Base-by-base conservation (phyloP, 345 rosid genomes). In the Microthlaspi erraticum region DNA sequence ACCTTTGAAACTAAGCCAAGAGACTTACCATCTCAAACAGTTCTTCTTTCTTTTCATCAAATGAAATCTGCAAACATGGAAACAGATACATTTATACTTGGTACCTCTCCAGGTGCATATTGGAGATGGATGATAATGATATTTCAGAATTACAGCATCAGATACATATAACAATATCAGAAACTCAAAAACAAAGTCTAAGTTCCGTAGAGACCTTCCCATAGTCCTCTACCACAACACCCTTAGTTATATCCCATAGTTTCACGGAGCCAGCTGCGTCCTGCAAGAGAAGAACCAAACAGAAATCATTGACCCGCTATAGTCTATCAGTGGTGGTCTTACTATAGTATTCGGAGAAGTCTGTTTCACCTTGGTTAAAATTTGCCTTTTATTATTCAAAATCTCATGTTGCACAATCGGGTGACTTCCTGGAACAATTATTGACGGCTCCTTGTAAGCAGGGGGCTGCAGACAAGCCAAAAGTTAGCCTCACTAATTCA, bases 391-490 rank as follows among this genome's bases (percentile, higher is more conserved):
- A 62, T 95, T 87, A 76, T 92, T 95, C 82, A 92, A 81, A 79
- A 95, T 86, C 82, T 88, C 98, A 88, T 95, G 97, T 77, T 95
- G 92, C 71, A 87, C 94, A 43, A 95, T 86, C 46, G 92, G 96
- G 23, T 97, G 92, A 73, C 81, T 88, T 77, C 99, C 99, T 69
- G 91, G 81, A 78, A 92, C 79, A 64, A 78, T 78, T 57, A 87
- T 76, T 37, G 81, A 86, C 14, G 99, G 94, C 74, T 85, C 96
- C 82, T 84, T 95, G 59, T 80, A 86, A 26, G 85, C 88, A 78
- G 99, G 94, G 70, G 83, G 82, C 99, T 95, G 78, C 14, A 68
- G 69, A 81, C 57, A 69, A 64, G 51, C 49, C 49, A 38, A 71
- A 45, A 17, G 4, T 65, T 34, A 72, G 57, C 37, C 55, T 33